Percentiles rank a stretch among this genome's conserved stretches.
These are phyloP conservation scores for Chiua sp. DNA, from an alignment of 1,284 basidiomycete species.

Conservation along the genomic window DNA sequence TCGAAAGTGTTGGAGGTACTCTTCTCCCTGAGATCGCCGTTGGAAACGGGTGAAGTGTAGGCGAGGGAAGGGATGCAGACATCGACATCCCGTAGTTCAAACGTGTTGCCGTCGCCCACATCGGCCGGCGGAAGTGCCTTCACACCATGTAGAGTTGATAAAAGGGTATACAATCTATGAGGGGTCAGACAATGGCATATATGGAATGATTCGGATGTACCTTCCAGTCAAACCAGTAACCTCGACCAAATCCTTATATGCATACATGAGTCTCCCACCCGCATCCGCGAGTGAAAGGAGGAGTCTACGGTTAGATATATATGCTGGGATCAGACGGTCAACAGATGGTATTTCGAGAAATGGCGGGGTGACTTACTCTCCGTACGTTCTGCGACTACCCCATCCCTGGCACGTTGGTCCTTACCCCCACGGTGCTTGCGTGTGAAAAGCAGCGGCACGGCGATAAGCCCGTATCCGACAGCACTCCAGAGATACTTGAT, in stretches of 20 bases:
- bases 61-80: constrained; percentile 64
- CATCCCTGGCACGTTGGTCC: constrained; percentile 21
- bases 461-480: constrained; percentile 87
- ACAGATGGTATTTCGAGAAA: not conserved
- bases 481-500: constrained; percentile 97
- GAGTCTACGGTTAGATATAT: constrained; percentile 94
- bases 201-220: constrained; percentile 5
- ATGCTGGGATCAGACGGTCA: constrained; percentile 58
- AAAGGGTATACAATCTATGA: constrained; percentile 75
- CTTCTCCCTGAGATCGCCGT: constrained; percentile 7
- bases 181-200: not conserved
- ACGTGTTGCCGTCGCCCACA: constrained; percentile 39
- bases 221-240: constrained; percentile 92
- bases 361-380: constrained; percentile 53
- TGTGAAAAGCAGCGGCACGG: constrained; percentile 83
- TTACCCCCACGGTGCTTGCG: constrained; percentile 29
- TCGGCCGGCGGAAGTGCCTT: constrained; percentile 49
- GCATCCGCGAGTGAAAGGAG: constrained; percentile 95
- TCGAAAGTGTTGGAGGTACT: constrained; percentile 8
- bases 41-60: not conserved
- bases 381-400: constrained; percentile 60
- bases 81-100: constrained; percentile 75
- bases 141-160: constrained; percentile 86
- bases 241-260: constrained; percentile 92
- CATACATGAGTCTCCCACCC: constrained; percentile 91